phyloP scores from a whole-genome alignment of 2,329 filamentous ascomycete genomes.

The Apiospora aurea region DNA sequence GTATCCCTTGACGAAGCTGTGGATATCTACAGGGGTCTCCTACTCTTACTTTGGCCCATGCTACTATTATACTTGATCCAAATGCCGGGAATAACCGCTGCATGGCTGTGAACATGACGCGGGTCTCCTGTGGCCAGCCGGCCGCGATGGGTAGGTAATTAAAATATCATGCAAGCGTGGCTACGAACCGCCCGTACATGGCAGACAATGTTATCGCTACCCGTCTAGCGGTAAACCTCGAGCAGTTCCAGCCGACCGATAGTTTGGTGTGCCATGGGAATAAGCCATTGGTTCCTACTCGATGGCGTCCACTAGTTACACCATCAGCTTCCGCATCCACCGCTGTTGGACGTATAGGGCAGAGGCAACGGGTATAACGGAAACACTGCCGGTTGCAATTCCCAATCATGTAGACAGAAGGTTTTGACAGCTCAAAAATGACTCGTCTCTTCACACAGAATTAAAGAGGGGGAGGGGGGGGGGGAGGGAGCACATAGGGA shows the following conservation, averaged over 20 bases:
- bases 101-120: not conserved
- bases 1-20: not conserved
- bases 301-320: not conserved
- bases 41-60: not conserved
- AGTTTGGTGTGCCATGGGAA: not conserved
- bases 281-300: fast-evolving
- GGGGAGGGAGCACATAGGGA: too few relatives aligned
- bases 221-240: not conserved
- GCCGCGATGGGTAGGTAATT: not conserved
- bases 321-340: not conserved
- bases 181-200: not conserved
- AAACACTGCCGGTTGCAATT: not conserved
- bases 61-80: too few relatives aligned
- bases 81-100: not conserved
- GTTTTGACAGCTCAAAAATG: not conserved
- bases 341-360: not conserved
- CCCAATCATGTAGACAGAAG: not conserved
- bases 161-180: not conserved
- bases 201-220: not conserved
- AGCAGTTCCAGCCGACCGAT: not conserved
- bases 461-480: not conserved
- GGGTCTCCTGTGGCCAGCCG: not conserved
- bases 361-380: not conserved
- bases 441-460: not conserved
- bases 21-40: not conserved